Base-by-base conservation (phyloP, 495 filamentous ascomycete species). In the Talaromyces thailandensis region DNA sequence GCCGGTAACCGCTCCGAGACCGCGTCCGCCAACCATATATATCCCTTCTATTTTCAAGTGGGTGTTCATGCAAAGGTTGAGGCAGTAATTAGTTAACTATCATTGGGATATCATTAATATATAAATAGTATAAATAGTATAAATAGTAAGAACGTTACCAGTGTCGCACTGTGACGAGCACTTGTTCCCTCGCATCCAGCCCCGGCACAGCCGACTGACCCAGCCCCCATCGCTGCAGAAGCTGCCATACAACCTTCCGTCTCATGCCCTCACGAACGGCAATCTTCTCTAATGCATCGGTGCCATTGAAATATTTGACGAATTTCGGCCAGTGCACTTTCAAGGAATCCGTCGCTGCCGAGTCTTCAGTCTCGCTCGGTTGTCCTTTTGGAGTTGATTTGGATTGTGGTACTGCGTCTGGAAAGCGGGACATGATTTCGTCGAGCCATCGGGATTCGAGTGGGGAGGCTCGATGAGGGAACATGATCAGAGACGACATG, bases 281-380 rank as follows among this genome's bases (percentile, higher is more conserved):
- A 68, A 98, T 89, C 71, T 93, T 88, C 76, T 98, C 94, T 43
- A 98, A 74, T 5, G 93, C 91, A 71, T 90, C 85, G 51, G 80
- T 79, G 1, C 94, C 94, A 73, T 98, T 93, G 64, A 97, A 90
- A 72, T 96, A 95, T 70, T 88, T 89, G 66, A 87, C 64, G 56
- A 85, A 76, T 7, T 70, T 72, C 6, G 82, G 81, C 80, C 83
- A 85, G 28, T 78, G 72, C 25, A 73, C 74, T 43, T 76, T 70
- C 29, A 84, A 76, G 43, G 89, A 81, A 32, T 73, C 72, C 45
- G 80, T 79, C 71, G 80, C 82, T 23, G 76, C 77, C 60, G 75
- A 75, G 14, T 79, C 76, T 11, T 78, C 76, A 26, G 76, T 73
- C 37, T 73, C 72, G 57, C 81, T 62, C 12, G 37, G 35, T 73